Percentiles rank a stretch among this genome's conserved stretches.
These are phyloP conservation scores for Lentithecium fluviatile DNA, from an alignment of 495 filamentous ascomycete genomes.

Conservation along the genomic window DNA sequence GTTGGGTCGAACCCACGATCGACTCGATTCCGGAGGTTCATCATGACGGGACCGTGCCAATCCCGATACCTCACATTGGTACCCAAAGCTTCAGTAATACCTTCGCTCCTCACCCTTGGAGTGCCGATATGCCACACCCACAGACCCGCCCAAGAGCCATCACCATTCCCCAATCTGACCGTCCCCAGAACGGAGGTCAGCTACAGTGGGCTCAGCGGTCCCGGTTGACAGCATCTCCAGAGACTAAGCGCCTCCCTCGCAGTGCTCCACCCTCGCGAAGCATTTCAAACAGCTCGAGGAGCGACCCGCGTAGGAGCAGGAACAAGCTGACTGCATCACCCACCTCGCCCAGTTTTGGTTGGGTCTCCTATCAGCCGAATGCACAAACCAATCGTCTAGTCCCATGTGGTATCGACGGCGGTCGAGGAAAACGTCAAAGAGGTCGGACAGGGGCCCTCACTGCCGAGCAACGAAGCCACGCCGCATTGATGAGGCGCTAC, in stretches of 20 bases:
- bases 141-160: constrained; percentile 14
- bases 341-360: constrained; percentile 23
- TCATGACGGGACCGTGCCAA: constrained; percentile 3
- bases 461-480: constrained; percentile 28
- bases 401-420: constrained; percentile 19
- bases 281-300: constrained; percentile 5
- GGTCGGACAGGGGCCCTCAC: constrained; percentile 27
- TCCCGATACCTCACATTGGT: constrained; percentile 13
- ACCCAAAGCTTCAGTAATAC: not conserved
- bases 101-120: constrained; percentile 4
- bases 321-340: constrained; percentile 24
- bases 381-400: constrained; percentile 17
- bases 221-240: constrained; percentile 14
- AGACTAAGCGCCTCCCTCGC: constrained; percentile 5
- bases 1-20: constrained; percentile 22
- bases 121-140: not conserved
- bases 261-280: constrained; percentile 1
- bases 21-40: constrained; percentile 23
- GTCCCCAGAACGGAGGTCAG: constrained; percentile 1
- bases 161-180: constrained; percentile 22
- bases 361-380: constrained; percentile 34
- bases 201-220: constrained; percentile 2
- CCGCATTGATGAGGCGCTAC: constrained; percentile 31
- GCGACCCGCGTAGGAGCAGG: constrained; percentile 1
- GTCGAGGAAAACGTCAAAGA: constrained; percentile 16